Conservation (phyloP, 2,329 filamentous ascomycete genomes). For the Aureobasidium namibiae region DNA sequence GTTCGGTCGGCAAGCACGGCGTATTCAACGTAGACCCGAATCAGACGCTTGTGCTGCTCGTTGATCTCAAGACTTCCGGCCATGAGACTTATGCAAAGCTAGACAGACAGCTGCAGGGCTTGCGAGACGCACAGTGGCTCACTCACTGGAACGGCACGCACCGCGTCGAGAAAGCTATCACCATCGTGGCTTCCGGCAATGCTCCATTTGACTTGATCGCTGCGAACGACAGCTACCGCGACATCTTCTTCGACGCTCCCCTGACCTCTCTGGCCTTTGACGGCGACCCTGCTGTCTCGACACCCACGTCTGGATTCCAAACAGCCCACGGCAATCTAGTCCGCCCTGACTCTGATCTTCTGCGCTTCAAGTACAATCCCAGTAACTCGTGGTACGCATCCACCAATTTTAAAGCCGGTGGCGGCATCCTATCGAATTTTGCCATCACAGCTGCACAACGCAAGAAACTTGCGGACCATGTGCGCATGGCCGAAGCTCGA, state of each 20-base stretch:
- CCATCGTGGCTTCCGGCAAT: no score
- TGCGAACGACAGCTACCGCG: no score
- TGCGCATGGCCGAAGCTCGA: slow-evolving; percentile 41
- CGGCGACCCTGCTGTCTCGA: no score
- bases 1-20: slow-evolving; percentile 30
- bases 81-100: slow-evolving; percentile 46
- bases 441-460: slow-evolving; percentile 29
- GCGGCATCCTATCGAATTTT: slow-evolving; percentile 20
- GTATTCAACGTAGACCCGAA: slow-evolving; percentile 38
- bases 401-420: no score
- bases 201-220: no score
- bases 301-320: not conserved
- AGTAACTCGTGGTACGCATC: no score
- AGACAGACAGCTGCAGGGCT: slow-evolving; percentile 47
- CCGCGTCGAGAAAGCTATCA: no score
- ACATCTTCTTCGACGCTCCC: no score
- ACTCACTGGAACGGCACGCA: no score
- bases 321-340: slow-evolving; percentile 39
- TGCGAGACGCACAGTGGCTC: slow-evolving; percentile 44
- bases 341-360: no score
- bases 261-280: no score
- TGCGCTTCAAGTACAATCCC: no score
- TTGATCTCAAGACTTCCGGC: slow-evolving; percentile 60
- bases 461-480: slow-evolving; percentile 41
- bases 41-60: slow-evolving; percentile 49